Evolutionary conservation across 225 moss, liverwort and hornwort species (phyloP).

Genomic region (Pleurozium schreberi): DNA sequence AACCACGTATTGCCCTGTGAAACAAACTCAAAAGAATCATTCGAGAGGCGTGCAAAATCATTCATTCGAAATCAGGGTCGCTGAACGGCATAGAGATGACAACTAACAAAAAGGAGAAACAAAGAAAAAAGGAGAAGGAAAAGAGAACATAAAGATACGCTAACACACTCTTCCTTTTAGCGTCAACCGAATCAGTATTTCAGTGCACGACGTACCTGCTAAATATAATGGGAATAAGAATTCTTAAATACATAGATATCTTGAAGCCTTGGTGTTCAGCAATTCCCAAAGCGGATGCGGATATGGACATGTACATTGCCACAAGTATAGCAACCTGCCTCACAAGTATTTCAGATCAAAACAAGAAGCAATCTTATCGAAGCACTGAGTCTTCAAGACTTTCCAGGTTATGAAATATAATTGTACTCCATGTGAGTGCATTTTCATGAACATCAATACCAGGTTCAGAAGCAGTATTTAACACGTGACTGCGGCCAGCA

Average conservation of each 20-base stretch:
- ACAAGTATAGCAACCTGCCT: conserved; percentile 44
- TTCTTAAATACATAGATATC: conserved; percentile 44
- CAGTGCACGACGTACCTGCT: conserved; percentile 39
- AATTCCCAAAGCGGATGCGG: conserved; percentile 30
- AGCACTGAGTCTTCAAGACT: background rate
- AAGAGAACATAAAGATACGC: background rate
- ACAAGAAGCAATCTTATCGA: background rate
- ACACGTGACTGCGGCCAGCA: background rate
- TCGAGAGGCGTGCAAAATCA: background rate
- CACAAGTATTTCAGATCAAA: background rate
- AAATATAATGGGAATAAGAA: conserved; percentile 58
- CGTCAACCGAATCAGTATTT: background rate
- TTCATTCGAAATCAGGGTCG: background rate
- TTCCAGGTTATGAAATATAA: background rate
- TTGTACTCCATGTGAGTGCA: background rate
- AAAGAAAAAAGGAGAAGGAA: background rate
- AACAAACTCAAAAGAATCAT: background rate
- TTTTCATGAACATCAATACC: background rate
- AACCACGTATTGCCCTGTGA: conserved; percentile 58
- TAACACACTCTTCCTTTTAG: background rate
- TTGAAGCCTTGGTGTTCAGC: conserved; percentile 31
- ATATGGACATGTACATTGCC: conserved; percentile 24
- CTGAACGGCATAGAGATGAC: background rate
- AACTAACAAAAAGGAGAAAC: background rate
- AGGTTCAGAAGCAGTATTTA: background rate